Conservation (phyloP, 2,329 filamentous ascomycete genomes). For the Apiospora koreana region DNA sequence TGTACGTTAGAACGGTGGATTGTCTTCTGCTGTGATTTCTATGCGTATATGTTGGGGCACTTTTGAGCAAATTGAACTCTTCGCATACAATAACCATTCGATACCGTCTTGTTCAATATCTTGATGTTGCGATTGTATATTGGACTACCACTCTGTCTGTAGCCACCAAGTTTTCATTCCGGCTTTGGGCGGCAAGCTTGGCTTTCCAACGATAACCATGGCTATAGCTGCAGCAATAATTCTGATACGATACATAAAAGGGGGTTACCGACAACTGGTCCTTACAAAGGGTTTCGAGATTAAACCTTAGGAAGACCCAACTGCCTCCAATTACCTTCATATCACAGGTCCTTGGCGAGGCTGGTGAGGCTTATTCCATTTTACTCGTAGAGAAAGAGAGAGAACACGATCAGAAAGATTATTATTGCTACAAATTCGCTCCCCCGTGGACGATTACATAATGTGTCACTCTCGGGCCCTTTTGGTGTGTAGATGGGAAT, state of each 20-base stretch:
- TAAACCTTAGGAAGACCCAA: too few relatives aligned
- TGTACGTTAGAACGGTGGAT: background rate
- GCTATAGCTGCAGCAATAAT: too few relatives aligned
- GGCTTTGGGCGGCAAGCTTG: background rate
- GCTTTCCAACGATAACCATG: background rate
- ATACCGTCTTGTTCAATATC: background rate
- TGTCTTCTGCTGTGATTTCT: background rate
- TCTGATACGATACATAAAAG: too few relatives aligned
- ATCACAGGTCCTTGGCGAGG: background rate
- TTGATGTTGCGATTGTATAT: background rate
- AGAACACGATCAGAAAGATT: background rate
- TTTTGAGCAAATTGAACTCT: conserved; percentile 3
- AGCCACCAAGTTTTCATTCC: too few relatives aligned
- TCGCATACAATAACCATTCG: background rate
- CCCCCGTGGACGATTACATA: background rate
- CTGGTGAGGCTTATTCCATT: too few relatives aligned
- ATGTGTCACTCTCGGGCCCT: background rate
- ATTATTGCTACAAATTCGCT: conserved; percentile 3
- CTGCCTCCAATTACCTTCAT: too few relatives aligned
- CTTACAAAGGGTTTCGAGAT: too few relatives aligned
- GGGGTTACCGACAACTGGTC: too few relatives aligned
- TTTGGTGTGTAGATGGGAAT: background rate
- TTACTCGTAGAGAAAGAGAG: background rate
- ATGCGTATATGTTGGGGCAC: background rate
- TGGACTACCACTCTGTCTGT: background rate